Conservation (phyloP, 352 stramenopile genomes). For the Phytophthora quininea region DNA sequence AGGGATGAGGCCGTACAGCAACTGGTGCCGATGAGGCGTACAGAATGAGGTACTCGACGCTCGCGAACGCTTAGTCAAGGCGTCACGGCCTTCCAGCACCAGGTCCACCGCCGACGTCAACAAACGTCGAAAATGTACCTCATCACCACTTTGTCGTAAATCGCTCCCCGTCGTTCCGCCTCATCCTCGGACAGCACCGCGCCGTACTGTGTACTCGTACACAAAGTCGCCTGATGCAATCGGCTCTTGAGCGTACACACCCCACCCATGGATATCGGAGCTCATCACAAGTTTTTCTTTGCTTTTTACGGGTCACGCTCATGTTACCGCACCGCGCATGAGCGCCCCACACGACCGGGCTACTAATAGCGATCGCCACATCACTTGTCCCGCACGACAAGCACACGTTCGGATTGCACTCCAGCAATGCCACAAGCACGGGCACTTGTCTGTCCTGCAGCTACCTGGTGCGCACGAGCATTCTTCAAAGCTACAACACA, state of each 20-base stretch:
- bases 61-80: too few species aligned
- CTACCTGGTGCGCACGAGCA: conserved; percentile 48
- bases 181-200: conserved; percentile 68
- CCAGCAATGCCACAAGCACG: conserved; percentile 59
- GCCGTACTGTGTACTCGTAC: conserved; percentile 56
- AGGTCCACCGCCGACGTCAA: too few species aligned
- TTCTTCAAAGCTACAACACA: conserved; percentile 47
- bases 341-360: too few species aligned
- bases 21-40: too few species aligned
- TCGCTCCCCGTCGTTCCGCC: conserved; percentile 61
- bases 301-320: conserved; percentile 25
- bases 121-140: conserved; percentile 89
- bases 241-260: conserved; percentile 50
- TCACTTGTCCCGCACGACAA: conserved; percentile 50
- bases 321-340: conserved; percentile 23
- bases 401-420: conserved; percentile 70
- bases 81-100: too few species aligned
- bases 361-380: conserved; percentile 34
- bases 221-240: conserved; percentile 58
- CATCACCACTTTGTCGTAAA: conserved; percentile 84
- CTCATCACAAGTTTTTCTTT: conserved; percentile 46
- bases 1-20: too few species aligned
- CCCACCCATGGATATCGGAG: conserved; percentile 61
- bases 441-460: conserved; percentile 52
- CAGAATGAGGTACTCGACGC: too few species aligned